These are phyloP conservation scores for Phellinidium pouzarii DNA, from an alignment of 1,284 basidiomycete species.

Conservation along the genomic window DNA sequence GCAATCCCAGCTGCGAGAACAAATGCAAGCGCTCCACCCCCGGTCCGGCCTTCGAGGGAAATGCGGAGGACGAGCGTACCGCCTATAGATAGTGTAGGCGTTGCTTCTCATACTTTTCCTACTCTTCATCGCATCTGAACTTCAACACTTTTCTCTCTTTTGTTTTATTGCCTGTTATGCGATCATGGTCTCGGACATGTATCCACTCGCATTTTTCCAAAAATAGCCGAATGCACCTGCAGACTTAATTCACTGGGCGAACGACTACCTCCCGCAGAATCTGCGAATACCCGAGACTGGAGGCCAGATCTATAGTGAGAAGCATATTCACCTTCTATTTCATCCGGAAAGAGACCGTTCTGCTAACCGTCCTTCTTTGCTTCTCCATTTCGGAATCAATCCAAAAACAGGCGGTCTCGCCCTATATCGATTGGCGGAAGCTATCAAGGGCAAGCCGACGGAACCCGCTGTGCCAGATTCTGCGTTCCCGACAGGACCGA, in stretches of 20 bases:
- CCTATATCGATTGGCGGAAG: conserved; percentile 70
- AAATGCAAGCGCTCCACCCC: conserved; percentile 27
- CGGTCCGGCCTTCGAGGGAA: conserved; percentile 60
- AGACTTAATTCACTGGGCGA: conserved; percentile 79
- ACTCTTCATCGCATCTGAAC: conserved; percentile 16
- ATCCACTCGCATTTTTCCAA: conserved; percentile 8
- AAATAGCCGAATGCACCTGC: conserved; percentile 27
- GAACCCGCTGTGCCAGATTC: conserved; percentile 71
- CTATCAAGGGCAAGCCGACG: conserved; percentile 60
- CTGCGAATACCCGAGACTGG: conserved; percentile 54
- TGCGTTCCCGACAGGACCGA: conserved; percentile 61
- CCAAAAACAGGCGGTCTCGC: conserved; percentile 34
- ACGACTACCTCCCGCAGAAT: conserved; percentile 65
- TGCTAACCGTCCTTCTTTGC: conserved; percentile 2
- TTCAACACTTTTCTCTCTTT: conserved; percentile 15
- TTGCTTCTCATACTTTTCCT: conserved; percentile 20
- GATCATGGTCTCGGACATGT: conserved; percentile 9
- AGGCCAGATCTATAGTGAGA: conserved; percentile 50
- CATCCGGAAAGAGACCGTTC: background rate
- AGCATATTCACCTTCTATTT: background rate
- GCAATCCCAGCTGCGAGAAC: no score
- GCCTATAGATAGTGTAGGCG: conserved; percentile 33
- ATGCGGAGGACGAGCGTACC: conserved; percentile 39
- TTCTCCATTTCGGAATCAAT: background rate
- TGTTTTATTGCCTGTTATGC: conserved; percentile 15